phyloP scores from a whole-genome alignment of 345 rosid species.

The Cardiospermum halicacabum region DNA sequence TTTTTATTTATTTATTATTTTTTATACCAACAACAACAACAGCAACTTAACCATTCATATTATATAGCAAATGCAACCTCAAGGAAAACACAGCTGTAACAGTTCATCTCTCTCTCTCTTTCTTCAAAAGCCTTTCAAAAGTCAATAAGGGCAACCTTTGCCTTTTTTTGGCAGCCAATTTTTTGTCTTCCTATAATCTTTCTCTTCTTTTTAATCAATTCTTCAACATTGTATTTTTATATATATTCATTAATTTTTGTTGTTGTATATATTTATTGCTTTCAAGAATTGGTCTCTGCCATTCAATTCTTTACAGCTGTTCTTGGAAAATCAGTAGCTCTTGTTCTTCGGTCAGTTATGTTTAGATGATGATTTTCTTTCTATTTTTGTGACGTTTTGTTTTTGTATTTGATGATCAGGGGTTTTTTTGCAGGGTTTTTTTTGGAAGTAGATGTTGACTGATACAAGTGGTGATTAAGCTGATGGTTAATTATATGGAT shows the following conservation, averaged over 20 bases:
- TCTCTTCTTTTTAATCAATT: neutral
- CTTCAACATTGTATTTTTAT: neutral
- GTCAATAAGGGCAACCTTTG: slow-evolving; percentile 25
- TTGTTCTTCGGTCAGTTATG: slow-evolving; percentile 15
- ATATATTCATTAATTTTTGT: neutral
- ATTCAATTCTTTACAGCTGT: neutral
- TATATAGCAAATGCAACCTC: too few species aligned
- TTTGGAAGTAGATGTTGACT: slow-evolving; percentile 24
- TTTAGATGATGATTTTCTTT: slow-evolving; percentile 4
- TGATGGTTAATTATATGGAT: slow-evolving; percentile 29
- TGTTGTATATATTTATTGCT: neutral
- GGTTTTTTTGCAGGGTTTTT: slow-evolving; percentile 12
- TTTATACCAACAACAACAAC: too few species aligned
- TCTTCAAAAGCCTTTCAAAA: neutral
- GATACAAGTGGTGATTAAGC: slow-evolving; percentile 11
- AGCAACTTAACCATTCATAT: too few species aligned
- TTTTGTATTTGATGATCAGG: slow-evolving; percentile 11
- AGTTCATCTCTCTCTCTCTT: neutral
- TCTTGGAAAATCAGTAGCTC: slow-evolving; percentile 12
- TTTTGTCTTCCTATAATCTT: slow-evolving; percentile 11
- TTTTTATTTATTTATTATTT: too few species aligned
- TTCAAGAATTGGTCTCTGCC: slow-evolving; percentile 10
- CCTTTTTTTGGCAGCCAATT: slow-evolving; percentile 13
- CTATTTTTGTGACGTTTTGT: slow-evolving; percentile 9
- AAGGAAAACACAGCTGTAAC: too few species aligned